A percentile compares a stretch with the other conserved stretches of the same genome.
Evolutionary conservation across 2,329 filamentous ascomycete species (phyloP).

Genomic region (Colletotrichum karsti): DNA sequence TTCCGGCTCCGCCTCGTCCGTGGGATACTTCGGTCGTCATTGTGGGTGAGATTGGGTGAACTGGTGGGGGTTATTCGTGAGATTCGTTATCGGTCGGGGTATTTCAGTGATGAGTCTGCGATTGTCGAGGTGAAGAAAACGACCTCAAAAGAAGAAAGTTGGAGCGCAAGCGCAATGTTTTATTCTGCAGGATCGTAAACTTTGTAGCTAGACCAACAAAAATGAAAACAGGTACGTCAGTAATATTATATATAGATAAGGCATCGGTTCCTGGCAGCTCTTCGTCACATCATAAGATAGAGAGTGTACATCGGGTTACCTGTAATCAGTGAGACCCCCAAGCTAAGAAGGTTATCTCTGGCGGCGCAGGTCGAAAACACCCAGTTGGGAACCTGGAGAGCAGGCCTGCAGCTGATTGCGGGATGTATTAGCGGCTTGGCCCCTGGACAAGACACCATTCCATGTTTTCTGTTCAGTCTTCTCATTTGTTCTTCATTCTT

Average conservation of each 20-base stretch:
- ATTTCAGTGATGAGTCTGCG: neutral
- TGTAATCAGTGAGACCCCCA: conserved; percentile 9
- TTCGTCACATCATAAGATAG: conserved; percentile 29
- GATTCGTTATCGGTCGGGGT: neutral
- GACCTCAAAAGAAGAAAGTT: neutral
- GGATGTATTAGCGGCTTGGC: conserved; percentile 21
- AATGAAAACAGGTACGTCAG: conserved; percentile 24
- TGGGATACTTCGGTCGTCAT: conserved; percentile 63
- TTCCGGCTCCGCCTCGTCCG: conserved; percentile 69
- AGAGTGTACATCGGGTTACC: conserved; percentile 11
- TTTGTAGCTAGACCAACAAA: neutral
- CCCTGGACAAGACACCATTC: neutral
- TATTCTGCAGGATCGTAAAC: conserved; percentile 7
- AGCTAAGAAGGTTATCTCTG: conserved; percentile 20
- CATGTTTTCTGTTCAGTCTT: neutral
- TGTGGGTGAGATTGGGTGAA: conserved; percentile 2
- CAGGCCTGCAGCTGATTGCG: conserved; percentile 5
- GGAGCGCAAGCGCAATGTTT: neutral
- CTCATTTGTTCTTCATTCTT: neutral
- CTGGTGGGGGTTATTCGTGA: neutral
- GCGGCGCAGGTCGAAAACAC: neutral
- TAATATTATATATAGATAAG: conserved; percentile 26
- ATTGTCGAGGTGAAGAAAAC: neutral
- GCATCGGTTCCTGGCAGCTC: conserved; percentile 19
- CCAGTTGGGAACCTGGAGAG: neutral